Percentiles rank a stretch among this genome's conserved stretches.
These are phyloP conservation scores for Arctium minus DNA, from an alignment of 129 eudicot genomes.

Conservation along the genomic window DNA sequence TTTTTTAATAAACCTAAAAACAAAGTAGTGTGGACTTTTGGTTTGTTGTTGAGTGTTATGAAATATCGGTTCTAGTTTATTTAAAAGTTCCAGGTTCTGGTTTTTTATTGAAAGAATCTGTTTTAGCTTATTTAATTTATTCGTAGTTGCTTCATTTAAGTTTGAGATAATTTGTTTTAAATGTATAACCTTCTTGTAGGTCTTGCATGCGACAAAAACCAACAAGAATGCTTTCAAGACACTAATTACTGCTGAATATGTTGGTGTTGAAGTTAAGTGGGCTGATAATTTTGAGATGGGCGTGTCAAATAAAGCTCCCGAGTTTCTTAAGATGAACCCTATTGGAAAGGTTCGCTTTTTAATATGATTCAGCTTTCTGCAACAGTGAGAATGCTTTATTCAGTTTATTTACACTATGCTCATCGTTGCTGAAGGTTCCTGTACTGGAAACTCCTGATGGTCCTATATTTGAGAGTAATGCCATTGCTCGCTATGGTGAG, in stretches of 20 bases:
- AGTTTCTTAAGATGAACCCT: conserved; percentile 85
- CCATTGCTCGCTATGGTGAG: conserved; percentile 81
- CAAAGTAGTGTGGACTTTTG: background rate
- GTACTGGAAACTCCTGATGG: conserved; percentile 92
- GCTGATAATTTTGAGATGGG: conserved; percentile 66
- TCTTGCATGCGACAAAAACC: conserved; percentile 39
- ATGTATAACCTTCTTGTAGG: conserved; percentile 20
- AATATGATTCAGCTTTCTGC: background rate
- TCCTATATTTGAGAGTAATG: conserved; percentile 82
- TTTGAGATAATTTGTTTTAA: background rate
- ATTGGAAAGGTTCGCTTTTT: conserved; percentile 53
- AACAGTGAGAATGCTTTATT: background rate
- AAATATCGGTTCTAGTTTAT: no score
- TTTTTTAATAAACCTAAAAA: no score
- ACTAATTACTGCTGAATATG: conserved; percentile 65
- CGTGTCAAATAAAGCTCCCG: conserved; percentile 65
- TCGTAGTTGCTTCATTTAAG: background rate
- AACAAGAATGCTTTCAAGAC: conserved; percentile 70
- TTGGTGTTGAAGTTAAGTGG: conserved; percentile 58
- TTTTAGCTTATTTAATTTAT: background rate
- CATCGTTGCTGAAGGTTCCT: conserved; percentile 52
- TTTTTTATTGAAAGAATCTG: background rate
- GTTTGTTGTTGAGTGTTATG: no score
- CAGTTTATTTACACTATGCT: background rate
- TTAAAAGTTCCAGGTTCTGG: background rate